Percentiles rank a stretch among this genome's conserved stretches.
phyloP scores from a whole-genome alignment of 768 basidiomycete genomes.

The Tulasnella sp. region DNA sequence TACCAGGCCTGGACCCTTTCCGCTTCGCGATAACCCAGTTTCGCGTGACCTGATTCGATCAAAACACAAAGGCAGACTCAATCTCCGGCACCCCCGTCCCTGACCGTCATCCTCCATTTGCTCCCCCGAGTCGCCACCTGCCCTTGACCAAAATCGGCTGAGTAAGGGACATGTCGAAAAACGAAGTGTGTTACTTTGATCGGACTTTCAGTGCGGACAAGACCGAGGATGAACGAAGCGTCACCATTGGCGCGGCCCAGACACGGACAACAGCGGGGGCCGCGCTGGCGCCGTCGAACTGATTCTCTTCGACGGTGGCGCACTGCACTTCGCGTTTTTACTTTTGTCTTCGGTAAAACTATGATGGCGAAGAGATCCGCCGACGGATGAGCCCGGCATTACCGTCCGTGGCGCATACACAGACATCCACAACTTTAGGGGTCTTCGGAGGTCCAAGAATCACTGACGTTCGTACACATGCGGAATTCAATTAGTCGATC shows the following conservation, averaged over 20 bases:
- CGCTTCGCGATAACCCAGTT: too few species aligned
- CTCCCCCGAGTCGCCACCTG: neutral
- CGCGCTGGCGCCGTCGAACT: neutral
- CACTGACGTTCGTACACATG: too few species aligned
- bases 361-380: neutral
- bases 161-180: neutral
- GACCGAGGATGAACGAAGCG: neutral
- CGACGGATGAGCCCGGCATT: neutral
- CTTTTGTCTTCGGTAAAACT: neutral
- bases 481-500: too few species aligned
- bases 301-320: neutral
- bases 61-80: too few species aligned
- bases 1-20: too few species aligned
- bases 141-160: neutral
- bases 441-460: too few species aligned
- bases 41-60: too few species aligned
- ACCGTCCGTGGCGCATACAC: neutral
- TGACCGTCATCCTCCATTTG: too few species aligned
- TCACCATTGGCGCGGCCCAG: neutral
- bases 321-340: neutral
- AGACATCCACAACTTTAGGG: neutral
- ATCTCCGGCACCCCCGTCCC: too few species aligned
- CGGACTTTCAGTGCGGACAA: neutral
- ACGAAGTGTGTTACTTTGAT: neutral
- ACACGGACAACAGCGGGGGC: neutral